Percentiles rank a stretch among this genome's conserved stretches.
Conservation (phyloP, 2,329 filamentous ascomycete genomes). For the Neofusicoccum ribis region DNA sequence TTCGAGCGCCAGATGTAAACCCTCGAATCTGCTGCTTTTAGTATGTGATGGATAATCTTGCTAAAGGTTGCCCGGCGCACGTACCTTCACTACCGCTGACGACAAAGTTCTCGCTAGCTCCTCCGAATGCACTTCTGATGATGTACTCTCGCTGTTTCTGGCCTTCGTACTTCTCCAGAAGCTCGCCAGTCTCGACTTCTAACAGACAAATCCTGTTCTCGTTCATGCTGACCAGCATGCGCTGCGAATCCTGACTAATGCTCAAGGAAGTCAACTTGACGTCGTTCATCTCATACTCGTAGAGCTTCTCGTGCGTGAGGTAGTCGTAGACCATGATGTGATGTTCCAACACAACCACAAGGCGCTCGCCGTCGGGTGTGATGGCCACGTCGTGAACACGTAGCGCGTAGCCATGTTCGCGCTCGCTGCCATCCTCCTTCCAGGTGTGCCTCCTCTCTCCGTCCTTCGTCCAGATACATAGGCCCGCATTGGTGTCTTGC, state of each 20-base stretch:
- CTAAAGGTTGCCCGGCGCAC: slow-evolving; percentile 21
- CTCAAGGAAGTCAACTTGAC: slow-evolving; percentile 74
- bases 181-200: slow-evolving; percentile 69
- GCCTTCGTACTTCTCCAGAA: slow-evolving; percentile 74
- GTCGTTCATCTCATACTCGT: slow-evolving; percentile 69
- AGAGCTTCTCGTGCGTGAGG: slow-evolving; percentile 70
- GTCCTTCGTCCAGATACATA: slow-evolving; percentile 59
- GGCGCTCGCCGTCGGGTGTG: slow-evolving; percentile 73
- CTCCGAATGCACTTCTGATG: slow-evolving; percentile 82
- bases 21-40: slow-evolving; percentile 55
- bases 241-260: slow-evolving; percentile 77
- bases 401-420: slow-evolving; percentile 42
- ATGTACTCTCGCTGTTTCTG: slow-evolving; percentile 74
- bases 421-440: slow-evolving; percentile 51
- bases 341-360: slow-evolving; percentile 74
- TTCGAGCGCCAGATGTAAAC: slow-evolving; percentile 92
- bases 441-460: slow-evolving; percentile 66
- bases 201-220: slow-evolving; percentile 77
- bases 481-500: slow-evolving; percentile 39
- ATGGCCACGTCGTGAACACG: slow-evolving; percentile 84
- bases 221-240: slow-evolving; percentile 79
- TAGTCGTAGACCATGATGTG: slow-evolving; percentile 83
- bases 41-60: not conserved
- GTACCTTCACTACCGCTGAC: slow-evolving; percentile 87
- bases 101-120: slow-evolving; percentile 88